Conservation (phyloP, 2,329 filamentous ascomycete genomes). For the Paecilomyces variotii region DNA sequence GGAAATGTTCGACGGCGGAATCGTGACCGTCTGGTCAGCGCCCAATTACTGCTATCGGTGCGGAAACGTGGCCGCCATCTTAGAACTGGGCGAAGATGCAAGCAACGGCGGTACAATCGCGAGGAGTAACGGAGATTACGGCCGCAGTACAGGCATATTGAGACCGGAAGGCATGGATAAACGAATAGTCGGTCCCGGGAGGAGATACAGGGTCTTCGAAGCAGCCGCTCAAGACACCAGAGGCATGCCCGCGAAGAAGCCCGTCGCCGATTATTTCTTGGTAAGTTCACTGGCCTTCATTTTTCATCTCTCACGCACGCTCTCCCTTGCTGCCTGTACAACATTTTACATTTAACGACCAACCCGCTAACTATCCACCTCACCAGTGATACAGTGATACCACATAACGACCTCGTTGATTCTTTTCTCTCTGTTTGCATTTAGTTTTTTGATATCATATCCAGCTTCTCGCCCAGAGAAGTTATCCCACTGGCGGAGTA, state of each 20-base stretch:
- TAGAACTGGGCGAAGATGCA: slow-evolving; percentile 85
- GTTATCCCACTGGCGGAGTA: neutral
- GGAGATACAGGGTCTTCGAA: slow-evolving; percentile 91
- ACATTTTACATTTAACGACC: neutral
- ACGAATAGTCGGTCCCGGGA: slow-evolving; percentile 62
- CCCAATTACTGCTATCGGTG: slow-evolving; percentile 97
- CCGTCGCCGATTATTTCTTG: slow-evolving; percentile 93
- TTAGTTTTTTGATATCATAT: neutral
- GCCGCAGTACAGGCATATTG: slow-evolving; percentile 39
- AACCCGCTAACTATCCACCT: neutral
- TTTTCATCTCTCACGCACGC: neutral
- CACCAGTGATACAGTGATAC: neutral
- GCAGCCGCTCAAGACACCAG: slow-evolving; percentile 91
- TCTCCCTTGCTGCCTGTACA: neutral
- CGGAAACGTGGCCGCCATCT: slow-evolving; percentile 88
- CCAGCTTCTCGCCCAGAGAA: neutral
- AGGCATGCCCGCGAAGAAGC: slow-evolving; percentile 98
- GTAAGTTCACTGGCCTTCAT: slow-evolving; percentile 17
- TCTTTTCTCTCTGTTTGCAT: neutral
- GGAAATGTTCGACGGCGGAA: slow-evolving; percentile 94
- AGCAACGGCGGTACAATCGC: slow-evolving; percentile 64
- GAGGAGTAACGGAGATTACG: slow-evolving; percentile 48
- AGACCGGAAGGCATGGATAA: slow-evolving; percentile 39
- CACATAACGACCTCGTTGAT: neutral
- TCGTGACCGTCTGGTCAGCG: slow-evolving; percentile 98